A percentile compares a stretch with the other conserved stretches of the same genome.
Conservation (phyloP, 805 yeast species). For the Kodamaea kakaduensis region DNA sequence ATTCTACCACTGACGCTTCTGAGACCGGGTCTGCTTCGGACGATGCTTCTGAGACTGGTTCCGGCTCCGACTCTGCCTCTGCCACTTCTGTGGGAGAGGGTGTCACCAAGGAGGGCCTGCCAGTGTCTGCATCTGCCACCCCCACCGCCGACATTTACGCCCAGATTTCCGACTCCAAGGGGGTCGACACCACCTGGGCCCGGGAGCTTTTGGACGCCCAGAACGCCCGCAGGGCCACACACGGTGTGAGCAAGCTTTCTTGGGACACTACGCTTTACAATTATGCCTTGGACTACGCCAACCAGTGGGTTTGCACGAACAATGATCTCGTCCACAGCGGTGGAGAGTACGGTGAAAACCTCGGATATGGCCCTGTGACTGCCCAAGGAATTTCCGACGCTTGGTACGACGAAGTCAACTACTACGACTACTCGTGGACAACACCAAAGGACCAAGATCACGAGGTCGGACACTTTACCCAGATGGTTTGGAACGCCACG, state of each 20-base stretch:
- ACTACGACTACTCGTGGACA: slow-evolving; percentile 30
- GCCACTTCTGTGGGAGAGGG: no score
- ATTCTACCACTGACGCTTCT: no score
- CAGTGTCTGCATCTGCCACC: slow-evolving; percentile 9
- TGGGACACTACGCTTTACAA: slow-evolving; percentile 30
- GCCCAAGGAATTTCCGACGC: slow-evolving; percentile 32
- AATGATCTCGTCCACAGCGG: slow-evolving; percentile 31
- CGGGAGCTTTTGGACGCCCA: slow-evolving; percentile 30
- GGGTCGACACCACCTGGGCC: slow-evolving; percentile 25
- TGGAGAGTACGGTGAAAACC: slow-evolving; percentile 37
- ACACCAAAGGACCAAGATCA: slow-evolving; percentile 20
- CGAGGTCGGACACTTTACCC: slow-evolving; percentile 30
- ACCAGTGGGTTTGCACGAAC: slow-evolving; percentile 36
- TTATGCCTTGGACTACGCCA: slow-evolving; percentile 34
- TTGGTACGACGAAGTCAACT: slow-evolving; percentile 33
- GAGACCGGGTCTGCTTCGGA: no score
- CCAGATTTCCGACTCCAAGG: slow-evolving; percentile 17
- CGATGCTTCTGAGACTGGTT: no score
- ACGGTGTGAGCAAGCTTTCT: slow-evolving; percentile 26
- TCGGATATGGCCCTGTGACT: slow-evolving; percentile 32
- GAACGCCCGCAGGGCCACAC: slow-evolving; percentile 29
- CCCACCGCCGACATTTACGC: slow-evolving; percentile 12
- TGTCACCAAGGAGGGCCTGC: no score
- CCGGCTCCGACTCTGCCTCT: no score
- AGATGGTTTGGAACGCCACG: slow-evolving; percentile 28